These are phyloP conservation scores for Colletotrichum gigasporum DNA, from an alignment of 2,329 filamentous ascomycete species.

Conservation along the genomic window DNA sequence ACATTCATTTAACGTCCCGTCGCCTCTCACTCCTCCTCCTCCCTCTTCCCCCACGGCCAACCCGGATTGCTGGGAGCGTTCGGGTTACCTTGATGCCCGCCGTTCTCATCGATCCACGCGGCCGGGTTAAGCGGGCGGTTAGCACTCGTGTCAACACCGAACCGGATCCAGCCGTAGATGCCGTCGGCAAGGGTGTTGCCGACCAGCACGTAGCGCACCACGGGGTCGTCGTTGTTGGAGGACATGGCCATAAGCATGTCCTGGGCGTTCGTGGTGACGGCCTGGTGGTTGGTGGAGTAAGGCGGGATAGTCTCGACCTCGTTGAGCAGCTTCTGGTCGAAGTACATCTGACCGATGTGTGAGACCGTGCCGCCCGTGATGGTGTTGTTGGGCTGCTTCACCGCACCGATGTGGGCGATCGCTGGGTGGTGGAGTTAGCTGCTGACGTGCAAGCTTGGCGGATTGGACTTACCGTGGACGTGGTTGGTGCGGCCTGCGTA, in stretches of 20 bases:
- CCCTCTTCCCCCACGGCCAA: neutral
- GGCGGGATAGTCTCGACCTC: constrained; percentile 59
- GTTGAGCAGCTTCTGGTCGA: constrained; percentile 65
- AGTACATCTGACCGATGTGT: constrained; percentile 71
- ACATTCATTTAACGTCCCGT: too few species aligned
- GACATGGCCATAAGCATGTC: constrained; percentile 60
- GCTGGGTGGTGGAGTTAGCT: constrained; percentile 26
- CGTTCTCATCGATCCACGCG: constrained; percentile 16
- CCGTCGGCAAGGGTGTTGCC: constrained; percentile 61
- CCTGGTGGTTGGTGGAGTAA: constrained; percentile 55
- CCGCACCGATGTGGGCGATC: constrained; percentile 48
- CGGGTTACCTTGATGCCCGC: constrained; percentile 1
- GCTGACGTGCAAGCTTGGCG: constrained; percentile 41
- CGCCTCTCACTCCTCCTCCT: neutral
- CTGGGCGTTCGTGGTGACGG: constrained; percentile 59
- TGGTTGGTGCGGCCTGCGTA: constrained; percentile 56
- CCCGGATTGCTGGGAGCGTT: neutral
- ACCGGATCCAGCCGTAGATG: constrained; percentile 62
- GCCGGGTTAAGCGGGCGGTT: constrained; percentile 33
- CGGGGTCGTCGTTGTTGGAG: constrained; percentile 62
- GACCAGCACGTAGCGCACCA: constrained; percentile 66
- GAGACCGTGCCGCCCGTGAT: constrained; percentile 51
- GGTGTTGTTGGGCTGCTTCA: constrained; percentile 41
- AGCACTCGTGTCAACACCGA: constrained; percentile 54
- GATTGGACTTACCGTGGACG: constrained; percentile 52